Conservation (phyloP, 495 filamentous ascomycete species). For the Cryomyces antarcticus region DNA sequence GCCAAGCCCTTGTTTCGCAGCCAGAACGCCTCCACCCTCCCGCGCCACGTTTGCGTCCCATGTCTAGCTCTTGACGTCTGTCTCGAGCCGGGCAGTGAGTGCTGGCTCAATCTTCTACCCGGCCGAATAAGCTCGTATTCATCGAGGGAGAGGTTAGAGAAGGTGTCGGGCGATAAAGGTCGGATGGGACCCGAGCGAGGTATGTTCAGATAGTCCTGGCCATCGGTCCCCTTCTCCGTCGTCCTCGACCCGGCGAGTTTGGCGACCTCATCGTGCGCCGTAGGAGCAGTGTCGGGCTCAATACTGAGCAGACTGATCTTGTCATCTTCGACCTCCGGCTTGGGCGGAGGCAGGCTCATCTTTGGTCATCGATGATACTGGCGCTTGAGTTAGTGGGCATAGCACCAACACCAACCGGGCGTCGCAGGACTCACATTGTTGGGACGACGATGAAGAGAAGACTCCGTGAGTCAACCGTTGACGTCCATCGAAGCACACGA, state of each 20-base stretch:
- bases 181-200: slow-evolving; percentile 11
- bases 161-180: slow-evolving; percentile 15
- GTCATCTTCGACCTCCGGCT: slow-evolving; percentile 2
- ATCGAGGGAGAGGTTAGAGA: slow-evolving; percentile 18
- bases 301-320: slow-evolving; percentile 1
- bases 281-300: background rate
- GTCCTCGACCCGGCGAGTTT: background rate
- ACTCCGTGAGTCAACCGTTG: too few species aligned
- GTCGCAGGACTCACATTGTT: too few species aligned
- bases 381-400: too few species aligned
- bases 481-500: too few species aligned
- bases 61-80: background rate
- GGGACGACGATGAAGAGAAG: too few species aligned
- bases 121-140: slow-evolving; percentile 11
- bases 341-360: background rate
- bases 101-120: slow-evolving; percentile 3
- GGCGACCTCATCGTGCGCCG: background rate
- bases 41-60: slow-evolving; percentile 9
- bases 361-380: background rate
- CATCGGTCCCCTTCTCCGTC: background rate
- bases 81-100: background rate
- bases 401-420: too few species aligned
- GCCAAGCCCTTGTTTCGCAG: slow-evolving; percentile 50
- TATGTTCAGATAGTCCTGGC: slow-evolving; percentile 5
- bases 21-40: slow-evolving; percentile 12